Evolutionary conservation across 257 asterid species (phyloP).

Genomic region (Primulina eburnea): DNA sequence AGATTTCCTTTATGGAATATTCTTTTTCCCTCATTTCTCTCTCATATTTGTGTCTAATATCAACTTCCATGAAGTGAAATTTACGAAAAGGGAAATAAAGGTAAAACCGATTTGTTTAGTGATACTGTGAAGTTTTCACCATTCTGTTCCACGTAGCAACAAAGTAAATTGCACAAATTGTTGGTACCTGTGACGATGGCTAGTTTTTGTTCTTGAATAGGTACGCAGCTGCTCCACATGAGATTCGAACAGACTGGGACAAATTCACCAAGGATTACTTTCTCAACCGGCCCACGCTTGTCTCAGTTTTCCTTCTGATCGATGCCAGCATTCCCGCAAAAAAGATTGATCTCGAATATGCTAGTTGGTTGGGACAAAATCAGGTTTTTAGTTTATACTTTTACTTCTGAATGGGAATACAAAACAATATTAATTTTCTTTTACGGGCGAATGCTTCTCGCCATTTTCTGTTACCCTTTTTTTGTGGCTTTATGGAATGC

Average conservation of each 20-base stretch:
- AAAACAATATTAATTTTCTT: too few relatives aligned
- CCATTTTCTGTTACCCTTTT: background rate
- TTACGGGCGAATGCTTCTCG: background rate
- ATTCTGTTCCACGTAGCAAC: background rate
- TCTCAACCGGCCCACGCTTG: constrained; percentile 82
- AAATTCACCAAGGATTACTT: constrained; percentile 93
- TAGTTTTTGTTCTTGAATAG: constrained; percentile 30
- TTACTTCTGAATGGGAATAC: background rate
- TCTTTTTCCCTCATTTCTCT: too few relatives aligned
- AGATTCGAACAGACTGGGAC: constrained; percentile 83
- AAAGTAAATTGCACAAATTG: background rate
- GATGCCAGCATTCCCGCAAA: constrained; percentile 96
- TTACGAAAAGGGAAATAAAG: too few relatives aligned
- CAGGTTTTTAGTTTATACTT: constrained; percentile 44
- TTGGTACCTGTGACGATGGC: background rate
- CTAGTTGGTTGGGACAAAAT: constrained; percentile 92
- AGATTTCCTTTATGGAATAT: too few relatives aligned
- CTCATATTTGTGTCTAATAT: too few relatives aligned
- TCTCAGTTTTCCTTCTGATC: constrained; percentile 91
- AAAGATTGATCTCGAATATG: constrained; percentile 83
- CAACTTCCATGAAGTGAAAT: too few relatives aligned
- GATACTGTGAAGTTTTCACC: background rate
- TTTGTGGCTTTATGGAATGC: background rate
- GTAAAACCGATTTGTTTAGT: background rate
- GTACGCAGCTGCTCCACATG: constrained; percentile 93